Base-by-base conservation (phyloP, 202 grass and related monocot genomes). In the Elaeis oleifera region DNA sequence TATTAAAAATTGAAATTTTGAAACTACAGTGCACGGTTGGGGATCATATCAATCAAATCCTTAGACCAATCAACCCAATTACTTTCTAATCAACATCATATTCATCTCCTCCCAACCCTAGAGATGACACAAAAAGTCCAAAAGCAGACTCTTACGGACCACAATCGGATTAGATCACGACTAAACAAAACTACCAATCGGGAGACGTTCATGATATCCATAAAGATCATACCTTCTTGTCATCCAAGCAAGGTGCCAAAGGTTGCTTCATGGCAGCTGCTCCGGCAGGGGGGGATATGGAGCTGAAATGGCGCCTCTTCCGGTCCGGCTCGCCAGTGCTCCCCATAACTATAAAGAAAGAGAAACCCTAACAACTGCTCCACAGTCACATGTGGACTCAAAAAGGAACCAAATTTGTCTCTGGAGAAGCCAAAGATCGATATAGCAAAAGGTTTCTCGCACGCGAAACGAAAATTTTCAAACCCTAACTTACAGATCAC, bases 271-370 rank as follows among this genome's bases (percentile, higher is more conserved):
- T 85, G 59, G 75, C 68, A 17, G 84, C 65, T 9, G 70, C 56
- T 53, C 60, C 71, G 3, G 80, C 76, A 16, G 79, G 72, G 25
- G 74, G 79, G 51, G 76, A 73, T 49, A 86, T 70, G 57, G 87
- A 72, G 65, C 53, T 69, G 54, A 85, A 69, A 59, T 83, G 73
- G 23, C 74, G 79, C 50, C 87, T 76, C 76, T 90, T 83, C 76
- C 73, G 65, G 54, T 81, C 79, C 6, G 83, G 56, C 24, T 86
- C 87, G 36, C 73, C 79, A 18, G 87, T 83, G 76, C 74, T 80
- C 73, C 69, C 79, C 87, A 90, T 90, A 48, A 50, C 65, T 53
- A 71, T 13, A 75, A 55, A 74, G 50, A 26, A 17, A 17, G 18
- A 32, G 18, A 82, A 82, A 82, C 73, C 79, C 73, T 82, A 82